Conservation (phyloP, 345 rosid species). For the Orychophragmus violaceus region DNA sequence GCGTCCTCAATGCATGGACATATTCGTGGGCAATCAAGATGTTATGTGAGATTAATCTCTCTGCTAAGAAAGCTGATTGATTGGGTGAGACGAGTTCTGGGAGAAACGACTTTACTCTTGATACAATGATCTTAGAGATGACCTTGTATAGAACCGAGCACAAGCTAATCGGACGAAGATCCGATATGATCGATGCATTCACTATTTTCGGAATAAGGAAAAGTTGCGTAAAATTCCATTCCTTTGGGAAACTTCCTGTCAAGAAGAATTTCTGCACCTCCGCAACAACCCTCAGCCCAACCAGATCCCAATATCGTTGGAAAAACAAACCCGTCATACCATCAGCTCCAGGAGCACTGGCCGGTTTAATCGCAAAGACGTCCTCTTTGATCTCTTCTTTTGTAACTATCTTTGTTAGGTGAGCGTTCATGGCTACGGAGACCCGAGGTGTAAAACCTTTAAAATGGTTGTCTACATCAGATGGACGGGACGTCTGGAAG, state of each 20-base stretch:
- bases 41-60: background rate
- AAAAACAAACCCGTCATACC: background rate
- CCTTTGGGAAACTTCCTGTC: background rate
- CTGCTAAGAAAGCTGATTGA: background rate
- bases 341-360: background rate
- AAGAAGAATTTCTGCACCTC: background rate
- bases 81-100: background rate
- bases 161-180: background rate
- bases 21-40: background rate
- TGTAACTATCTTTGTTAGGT: background rate
- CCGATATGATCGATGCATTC: background rate
- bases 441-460: background rate
- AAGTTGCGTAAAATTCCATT: background rate
- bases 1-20: background rate
- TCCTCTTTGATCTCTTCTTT: background rate
- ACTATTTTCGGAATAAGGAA: background rate
- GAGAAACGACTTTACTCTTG: background rate
- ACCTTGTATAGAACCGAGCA: background rate
- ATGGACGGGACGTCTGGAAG: background rate
- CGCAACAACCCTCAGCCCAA: background rate
- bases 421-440: too few relatives aligned
- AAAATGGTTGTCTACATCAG: background rate
- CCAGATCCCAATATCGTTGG: background rate
- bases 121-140: background rate
- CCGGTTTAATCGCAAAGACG: background rate